Evolutionary conservation across 352 stramenopile genomes (phyloP).

Genomic region (Phytophthora pluvialis): DNA sequence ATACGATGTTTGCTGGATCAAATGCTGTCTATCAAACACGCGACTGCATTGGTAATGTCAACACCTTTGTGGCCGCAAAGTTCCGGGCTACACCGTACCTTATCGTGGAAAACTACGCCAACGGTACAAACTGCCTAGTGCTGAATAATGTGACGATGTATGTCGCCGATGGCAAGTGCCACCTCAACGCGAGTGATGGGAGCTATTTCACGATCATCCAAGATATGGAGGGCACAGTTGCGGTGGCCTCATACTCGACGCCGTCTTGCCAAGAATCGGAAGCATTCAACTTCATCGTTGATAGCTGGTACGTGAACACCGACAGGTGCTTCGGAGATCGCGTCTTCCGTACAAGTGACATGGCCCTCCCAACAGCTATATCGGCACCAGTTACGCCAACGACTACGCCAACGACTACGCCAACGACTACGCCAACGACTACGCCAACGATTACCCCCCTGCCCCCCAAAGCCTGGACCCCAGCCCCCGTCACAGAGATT

Average conservation of each 20-base stretch:
- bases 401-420: background rate
- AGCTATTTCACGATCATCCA: slow-evolving; percentile 8
- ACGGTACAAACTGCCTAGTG: slow-evolving; percentile 15
- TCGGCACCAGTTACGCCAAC: background rate
- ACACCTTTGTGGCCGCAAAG: slow-evolving; percentile 1
- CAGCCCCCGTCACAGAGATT: slow-evolving; percentile 7
- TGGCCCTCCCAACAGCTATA: slow-evolving; percentile 1
- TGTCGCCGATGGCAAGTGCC: slow-evolving; percentile 19
- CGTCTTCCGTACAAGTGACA: slow-evolving; percentile 8
- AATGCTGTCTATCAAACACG: slow-evolving; percentile 9
- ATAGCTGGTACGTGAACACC: slow-evolving; percentile 17
- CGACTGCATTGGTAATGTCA: slow-evolving; percentile 5
- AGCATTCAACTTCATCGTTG: background rate
- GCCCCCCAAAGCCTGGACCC: slow-evolving; percentile 1
- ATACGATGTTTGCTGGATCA: background rate
- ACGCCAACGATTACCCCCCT: background rate
- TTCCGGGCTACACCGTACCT: slow-evolving; percentile 6
- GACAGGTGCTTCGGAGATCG: background rate
- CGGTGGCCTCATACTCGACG: slow-evolving; percentile 2
- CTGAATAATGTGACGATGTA: slow-evolving; percentile 8
- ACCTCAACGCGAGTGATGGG: slow-evolving; percentile 1
- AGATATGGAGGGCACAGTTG: background rate
- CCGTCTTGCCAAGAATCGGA: background rate
- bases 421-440: background rate
- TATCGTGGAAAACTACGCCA: slow-evolving; percentile 18